Percentiles rank a stretch among this genome's conserved stretches.
phyloP scores from a whole-genome alignment of 257 asterid genomes.

The Striga asiatica region DNA sequence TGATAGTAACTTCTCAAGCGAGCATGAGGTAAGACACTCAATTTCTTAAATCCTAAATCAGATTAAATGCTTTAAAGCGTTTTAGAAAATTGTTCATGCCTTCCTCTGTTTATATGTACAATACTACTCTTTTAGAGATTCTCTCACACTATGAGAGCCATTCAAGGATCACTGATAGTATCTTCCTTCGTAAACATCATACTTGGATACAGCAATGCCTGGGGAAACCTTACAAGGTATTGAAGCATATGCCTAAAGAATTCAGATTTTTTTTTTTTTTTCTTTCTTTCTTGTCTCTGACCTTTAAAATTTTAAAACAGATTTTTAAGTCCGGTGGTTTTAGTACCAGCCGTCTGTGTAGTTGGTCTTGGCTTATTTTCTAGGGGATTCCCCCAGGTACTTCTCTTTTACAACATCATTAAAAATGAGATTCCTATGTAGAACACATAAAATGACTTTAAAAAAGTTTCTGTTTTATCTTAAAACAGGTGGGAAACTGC shows the following conservation, averaged over 20 bases:
- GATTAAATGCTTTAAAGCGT: too few species aligned
- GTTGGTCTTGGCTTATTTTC: constrained; percentile 84
- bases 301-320: constrained; percentile 25
- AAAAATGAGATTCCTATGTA: neutral
- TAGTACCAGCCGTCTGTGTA: constrained; percentile 77
- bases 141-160: constrained; percentile 71
- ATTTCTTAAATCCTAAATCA: too few species aligned
- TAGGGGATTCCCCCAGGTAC: constrained; percentile 86
- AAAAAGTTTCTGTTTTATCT: constrained; percentile 9
- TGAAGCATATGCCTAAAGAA: neutral
- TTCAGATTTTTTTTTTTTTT: neutral
- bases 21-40: constrained; percentile 48
- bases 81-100: neutral
- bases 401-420: neutral
- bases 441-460: neutral
- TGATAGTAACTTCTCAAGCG: constrained; percentile 27
- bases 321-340: constrained; percentile 59
- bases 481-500: constrained; percentile 71
- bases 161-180: constrained; percentile 88
- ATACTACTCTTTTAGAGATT: constrained; percentile 46
- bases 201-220: constrained; percentile 66
- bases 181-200: constrained; percentile 77
- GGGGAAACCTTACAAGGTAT: constrained; percentile 84
- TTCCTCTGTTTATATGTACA: neutral
- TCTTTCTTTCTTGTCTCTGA: neutral